A percentile compares a stretch with the other conserved stretches of the same genome.
These are phyloP conservation scores for Papiliotrema laurentii DNA, from an alignment of 1,284 basidiomycete species.

Conservation along the genomic window DNA sequence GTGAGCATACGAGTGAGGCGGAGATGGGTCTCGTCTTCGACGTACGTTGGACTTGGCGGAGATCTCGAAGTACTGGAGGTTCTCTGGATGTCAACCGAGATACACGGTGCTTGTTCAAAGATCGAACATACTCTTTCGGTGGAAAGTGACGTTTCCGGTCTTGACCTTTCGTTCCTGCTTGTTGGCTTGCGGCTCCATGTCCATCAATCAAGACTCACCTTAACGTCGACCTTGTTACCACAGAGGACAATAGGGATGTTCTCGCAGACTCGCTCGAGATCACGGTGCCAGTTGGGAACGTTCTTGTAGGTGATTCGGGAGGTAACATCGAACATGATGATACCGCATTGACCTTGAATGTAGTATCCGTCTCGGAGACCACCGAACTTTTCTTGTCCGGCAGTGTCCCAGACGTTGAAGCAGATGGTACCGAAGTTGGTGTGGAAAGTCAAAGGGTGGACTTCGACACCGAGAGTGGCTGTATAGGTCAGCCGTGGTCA, in stretches of 20 bases:
- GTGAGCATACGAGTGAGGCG: background rate
- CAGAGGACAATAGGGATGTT: conserved; percentile 99
- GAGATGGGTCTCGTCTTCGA: background rate
- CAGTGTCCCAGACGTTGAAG: conserved; percentile 99
- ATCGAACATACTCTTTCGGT: conserved; percentile 76
- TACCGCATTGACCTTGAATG: conserved; percentile 98
- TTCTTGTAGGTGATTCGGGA: conserved; percentile 99
- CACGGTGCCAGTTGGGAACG: conserved; percentile 99
- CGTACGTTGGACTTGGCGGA: conserved; percentile 90
- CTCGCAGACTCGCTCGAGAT: conserved; percentile 98
- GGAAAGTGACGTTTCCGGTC: conserved; percentile 97
- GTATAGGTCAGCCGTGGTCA: conserved; percentile 9
- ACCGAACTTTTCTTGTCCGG: conserved; percentile 99
- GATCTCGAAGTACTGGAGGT: conserved; percentile 99
- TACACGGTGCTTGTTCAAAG: conserved; percentile 1
- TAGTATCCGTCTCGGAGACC: conserved; percentile 97
- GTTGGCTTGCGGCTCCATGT: background rate
- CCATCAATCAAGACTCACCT: conserved; percentile 57
- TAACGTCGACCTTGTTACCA: conserved; percentile 99
- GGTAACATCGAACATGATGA: conserved; percentile 99
- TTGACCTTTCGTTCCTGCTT: conserved; percentile 97
- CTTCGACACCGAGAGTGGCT: conserved; percentile 99
- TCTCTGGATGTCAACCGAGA: conserved; percentile 53
- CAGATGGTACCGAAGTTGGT: conserved; percentile 99
- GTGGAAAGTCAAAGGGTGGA: conserved; percentile 92